phyloP scores from a whole-genome alignment of 2,329 filamentous ascomycete species.

The Colletotrichum neosansevieriae region DNA sequence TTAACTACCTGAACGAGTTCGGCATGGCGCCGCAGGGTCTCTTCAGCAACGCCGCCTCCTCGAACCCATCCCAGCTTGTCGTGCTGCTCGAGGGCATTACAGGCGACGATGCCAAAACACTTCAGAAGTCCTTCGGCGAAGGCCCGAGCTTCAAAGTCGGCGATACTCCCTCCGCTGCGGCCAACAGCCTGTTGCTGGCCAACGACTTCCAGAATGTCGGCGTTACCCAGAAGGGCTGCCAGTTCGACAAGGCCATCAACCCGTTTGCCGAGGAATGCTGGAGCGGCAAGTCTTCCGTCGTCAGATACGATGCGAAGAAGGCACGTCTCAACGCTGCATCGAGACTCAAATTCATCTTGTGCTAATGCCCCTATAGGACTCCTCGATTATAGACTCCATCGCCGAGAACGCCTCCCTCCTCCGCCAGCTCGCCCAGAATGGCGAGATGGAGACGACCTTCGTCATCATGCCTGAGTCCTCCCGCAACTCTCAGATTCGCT shows the following conservation, averaged over 20 bases:
- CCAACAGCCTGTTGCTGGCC: constrained; percentile 57
- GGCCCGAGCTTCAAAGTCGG: constrained; percentile 63
- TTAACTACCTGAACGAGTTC: constrained; percentile 71
- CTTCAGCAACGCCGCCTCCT: constrained; percentile 57
- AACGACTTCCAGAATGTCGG: constrained; percentile 56
- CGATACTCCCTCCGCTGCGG: constrained; percentile 57
- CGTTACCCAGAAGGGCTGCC: constrained; percentile 52
- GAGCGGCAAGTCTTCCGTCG: constrained; percentile 56
- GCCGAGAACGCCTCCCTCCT: constrained; percentile 59
- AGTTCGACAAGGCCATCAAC: constrained; percentile 54
- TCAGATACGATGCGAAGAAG: constrained; percentile 58
- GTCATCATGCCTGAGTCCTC: constrained; percentile 65
- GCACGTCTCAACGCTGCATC: constrained; percentile 46
- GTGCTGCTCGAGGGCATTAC: constrained; percentile 70
- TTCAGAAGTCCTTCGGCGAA: constrained; percentile 57
- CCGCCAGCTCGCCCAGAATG: constrained; percentile 57
- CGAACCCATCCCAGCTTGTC: constrained; percentile 65
- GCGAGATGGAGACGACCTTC: constrained; percentile 68
- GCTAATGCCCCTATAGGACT: constrained; percentile 33
- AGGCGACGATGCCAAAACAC: constrained; percentile 53
- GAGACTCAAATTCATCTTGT: background rate
- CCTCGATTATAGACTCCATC: constrained; percentile 57
- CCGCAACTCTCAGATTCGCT: constrained; percentile 50
- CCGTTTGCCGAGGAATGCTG: constrained; percentile 60
- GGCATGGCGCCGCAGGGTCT: constrained; percentile 65